Base-by-base conservation (phyloP, 192 early-diverging fungal species). In the Physocladia obscura region DNA sequence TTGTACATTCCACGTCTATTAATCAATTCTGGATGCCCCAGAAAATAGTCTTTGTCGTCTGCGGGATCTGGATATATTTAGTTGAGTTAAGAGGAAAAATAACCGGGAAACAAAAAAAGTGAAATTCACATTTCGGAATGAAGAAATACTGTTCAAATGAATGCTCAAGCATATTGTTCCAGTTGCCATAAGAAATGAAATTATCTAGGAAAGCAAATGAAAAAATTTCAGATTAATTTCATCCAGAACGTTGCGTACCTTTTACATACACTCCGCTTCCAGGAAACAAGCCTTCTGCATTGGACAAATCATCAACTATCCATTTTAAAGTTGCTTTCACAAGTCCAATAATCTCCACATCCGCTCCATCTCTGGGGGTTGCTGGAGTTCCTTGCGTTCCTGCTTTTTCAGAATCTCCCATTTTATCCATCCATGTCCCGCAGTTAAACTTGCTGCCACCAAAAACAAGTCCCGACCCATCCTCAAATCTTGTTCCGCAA, bases 381-480 rank as follows among this genome's bases (percentile, higher is more conserved):
- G 90, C 94, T 0, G 96, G 97, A 26, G 90, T 70, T 1, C 97
- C 97, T 31, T 89, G 89, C 37, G 86, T 98, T 4, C 91, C 89
- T n/a, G 97, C 96, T 79, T 93, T 95, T 38, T 87, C 89, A 30
- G 90, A 93, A 76, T 97, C 94, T 17, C 84, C 84, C 84, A 86
- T 86, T 59, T 97, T 99, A 79, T 98, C 97, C 95, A 98, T 98
- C 97, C 96, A 99, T 0, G 95, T 98, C 29, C 97, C 96, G 68
- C 96, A 99, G 79, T 99, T 99, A 79, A 81, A 94, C 37, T 80
- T 39, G 73, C 88, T 97, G 30, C 97, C 97, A 55, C 97, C 96
- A 56, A 77, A 69, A 27, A 97, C 81, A 50, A 97, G 86, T 19
- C 96, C 97, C 0, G 83, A 89, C 15, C 76, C 74, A 19, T 67